Base-by-base conservation (phyloP, 495 filamentous ascomycete species). In the Aspergillus conjunctus region DNA sequence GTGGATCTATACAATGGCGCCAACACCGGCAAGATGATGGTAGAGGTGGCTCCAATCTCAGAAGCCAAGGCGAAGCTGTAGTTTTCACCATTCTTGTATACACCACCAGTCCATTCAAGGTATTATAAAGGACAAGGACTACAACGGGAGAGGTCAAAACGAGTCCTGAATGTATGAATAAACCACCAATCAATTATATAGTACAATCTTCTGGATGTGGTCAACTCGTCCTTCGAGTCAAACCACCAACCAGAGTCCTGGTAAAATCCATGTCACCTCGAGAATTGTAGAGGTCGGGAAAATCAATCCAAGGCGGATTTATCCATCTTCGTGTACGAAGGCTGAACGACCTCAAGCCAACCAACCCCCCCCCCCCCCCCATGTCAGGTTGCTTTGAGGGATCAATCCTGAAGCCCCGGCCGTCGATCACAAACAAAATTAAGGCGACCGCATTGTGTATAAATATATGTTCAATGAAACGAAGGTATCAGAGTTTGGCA, bases 11-110 rank as follows among this genome's bases (percentile, higher is more conserved):
- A 80, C 63, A 68, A 73, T 17, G 82, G 82, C 49, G 73, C 62
- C 12, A 81, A 84, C 58, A 83, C 81, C 12, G 81, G 81, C 54
- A 81, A 79, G 71, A 78, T 79, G 75, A 78, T 81, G 75, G 73
- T 79, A 0, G 77, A 81, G 61, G 72, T 81, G 17, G 73, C 71
- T 15, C 75, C 77, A 0, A 59, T 74, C 17, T 66, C 62, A 20
- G 71, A 75, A 61, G 71, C 71, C 7, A 34, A 70, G 64, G 64
- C 74, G 17, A 78, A 73, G 58, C 60, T 78, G 39, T 77, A 69
- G 56, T 11, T 17, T 22, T 48, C 6, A 26, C 5, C 26, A 26
- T 26, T n/a, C n/a, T n/a, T 17, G 14, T 43, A 43, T 17, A 15
- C 4, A 43, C 5, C 39, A 17, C 5, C 14, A 30, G 14, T 37